phyloP scores from a whole-genome alignment of 1,284 basidiomycete species.

The Ganoderma lingzhi region DNA sequence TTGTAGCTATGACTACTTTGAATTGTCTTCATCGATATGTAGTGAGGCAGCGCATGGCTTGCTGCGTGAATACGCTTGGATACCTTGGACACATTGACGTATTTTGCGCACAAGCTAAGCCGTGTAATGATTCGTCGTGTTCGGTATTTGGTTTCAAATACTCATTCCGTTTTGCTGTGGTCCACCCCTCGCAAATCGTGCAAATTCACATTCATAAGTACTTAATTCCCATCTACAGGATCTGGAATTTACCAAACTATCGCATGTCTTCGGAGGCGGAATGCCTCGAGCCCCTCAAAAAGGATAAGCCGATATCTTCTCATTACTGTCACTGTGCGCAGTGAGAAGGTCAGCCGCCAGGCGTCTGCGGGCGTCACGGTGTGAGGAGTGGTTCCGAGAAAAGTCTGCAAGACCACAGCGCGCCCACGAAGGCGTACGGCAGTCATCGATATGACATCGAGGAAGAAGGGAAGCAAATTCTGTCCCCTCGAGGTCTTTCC shows the following conservation, averaged over 20 bases:
- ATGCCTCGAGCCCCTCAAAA: neutral
- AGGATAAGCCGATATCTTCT: neutral
- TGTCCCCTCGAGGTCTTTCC: slow-evolving; percentile 9
- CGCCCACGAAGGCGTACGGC: slow-evolving; percentile 1
- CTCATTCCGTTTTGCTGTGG: neutral
- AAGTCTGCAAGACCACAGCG: slow-evolving; percentile 5
- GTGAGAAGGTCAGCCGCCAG: neutral
- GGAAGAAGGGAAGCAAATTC: slow-evolving; percentile 21
- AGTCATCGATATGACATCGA: slow-evolving; percentile 3
- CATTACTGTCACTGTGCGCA: neutral
- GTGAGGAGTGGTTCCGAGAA: slow-evolving; percentile 1
- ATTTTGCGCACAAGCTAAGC: too few species aligned
- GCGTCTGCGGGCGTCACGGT: neutral
- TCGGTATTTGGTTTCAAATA: neutral
- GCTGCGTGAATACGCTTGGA: too few species aligned
- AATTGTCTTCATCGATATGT: neutral
- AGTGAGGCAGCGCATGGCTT: neutral
- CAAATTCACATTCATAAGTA: neutral
- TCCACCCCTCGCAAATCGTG: neutral
- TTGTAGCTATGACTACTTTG: neutral
- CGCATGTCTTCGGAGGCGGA: neutral
- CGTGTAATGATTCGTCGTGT: neutral
- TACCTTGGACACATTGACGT: neutral
- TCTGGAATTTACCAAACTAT: neutral
- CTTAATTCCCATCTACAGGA: neutral